Percentiles rank a stretch among this genome's conserved stretches.
Conservation (phyloP, 352 stramenopile genomes). For the Plasmopara muralis region DNA sequence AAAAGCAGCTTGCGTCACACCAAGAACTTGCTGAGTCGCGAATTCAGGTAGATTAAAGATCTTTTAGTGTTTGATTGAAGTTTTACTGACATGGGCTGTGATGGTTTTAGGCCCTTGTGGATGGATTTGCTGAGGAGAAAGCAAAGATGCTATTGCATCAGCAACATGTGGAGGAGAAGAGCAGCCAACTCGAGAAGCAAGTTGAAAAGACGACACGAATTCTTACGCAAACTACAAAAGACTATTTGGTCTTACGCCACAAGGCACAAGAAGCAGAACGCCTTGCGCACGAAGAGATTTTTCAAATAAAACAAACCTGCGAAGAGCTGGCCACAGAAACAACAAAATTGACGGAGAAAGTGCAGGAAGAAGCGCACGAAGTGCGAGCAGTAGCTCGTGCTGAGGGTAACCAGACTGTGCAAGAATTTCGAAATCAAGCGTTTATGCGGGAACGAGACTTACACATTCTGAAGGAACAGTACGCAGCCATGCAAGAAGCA, state of each 20-base stretch:
- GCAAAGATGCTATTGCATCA: conserved; percentile 37
- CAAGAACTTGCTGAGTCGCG: conserved; percentile 49
- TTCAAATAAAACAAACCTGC: conserved; percentile 34
- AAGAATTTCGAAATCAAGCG: conserved; percentile 52
- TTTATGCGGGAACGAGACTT: conserved; percentile 58
- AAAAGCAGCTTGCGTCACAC: conserved; percentile 51
- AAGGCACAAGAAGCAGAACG: conserved; percentile 56
- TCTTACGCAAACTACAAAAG: conserved; percentile 62
- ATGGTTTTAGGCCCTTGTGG: conserved; percentile 20
- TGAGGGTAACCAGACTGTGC: conserved; percentile 46
- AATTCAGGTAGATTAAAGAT: conserved; percentile 25
- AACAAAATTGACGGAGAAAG: conserved; percentile 31
- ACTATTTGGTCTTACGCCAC: conserved; percentile 71
- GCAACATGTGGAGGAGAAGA: conserved; percentile 31
- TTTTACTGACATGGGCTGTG: background rate
- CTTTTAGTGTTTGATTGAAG: background rate
- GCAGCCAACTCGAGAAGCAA: conserved; percentile 35
- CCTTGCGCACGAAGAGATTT: conserved; percentile 51
- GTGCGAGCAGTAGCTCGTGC: conserved; percentile 41
- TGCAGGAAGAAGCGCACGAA: conserved; percentile 36
- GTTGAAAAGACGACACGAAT: conserved; percentile 49
- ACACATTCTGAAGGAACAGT: conserved; percentile 70
- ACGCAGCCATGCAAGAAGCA: conserved; percentile 61
- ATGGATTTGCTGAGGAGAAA: conserved; percentile 53
- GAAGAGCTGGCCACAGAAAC: conserved; percentile 36